phyloP scores from a whole-genome alignment of 2,329 filamentous ascomycete genomes.

The Ophiostoma tasmaniense region DNA sequence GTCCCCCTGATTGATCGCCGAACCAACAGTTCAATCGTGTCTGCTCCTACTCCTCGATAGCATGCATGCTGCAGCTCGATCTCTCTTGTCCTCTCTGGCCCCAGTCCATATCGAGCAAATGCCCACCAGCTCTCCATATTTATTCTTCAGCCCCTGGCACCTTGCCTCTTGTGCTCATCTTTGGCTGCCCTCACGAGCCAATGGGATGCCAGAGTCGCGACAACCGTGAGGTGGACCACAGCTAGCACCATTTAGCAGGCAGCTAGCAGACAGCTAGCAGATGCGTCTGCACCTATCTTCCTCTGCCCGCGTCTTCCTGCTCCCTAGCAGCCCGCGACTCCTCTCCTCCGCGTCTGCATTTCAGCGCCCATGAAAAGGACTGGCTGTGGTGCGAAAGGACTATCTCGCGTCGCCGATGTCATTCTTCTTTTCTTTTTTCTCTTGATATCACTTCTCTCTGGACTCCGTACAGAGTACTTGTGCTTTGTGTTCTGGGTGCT shows the following conservation, averaged over 20 bases:
- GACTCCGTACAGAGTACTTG: too few species aligned
- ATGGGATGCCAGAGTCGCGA: not conserved
- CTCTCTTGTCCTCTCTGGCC: not conserved
- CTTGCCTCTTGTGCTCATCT: not conserved
- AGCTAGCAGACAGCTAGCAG: not conserved
- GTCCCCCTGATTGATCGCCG: not conserved
- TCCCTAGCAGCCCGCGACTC: not conserved
- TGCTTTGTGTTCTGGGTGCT: not conserved
- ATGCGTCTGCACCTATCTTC: not conserved
- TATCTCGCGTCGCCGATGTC: not conserved
- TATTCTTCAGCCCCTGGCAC: slow-evolving; percentile 5
- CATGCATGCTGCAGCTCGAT: not conserved
- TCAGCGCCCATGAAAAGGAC: not conserved
- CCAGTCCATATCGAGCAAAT: not conserved
- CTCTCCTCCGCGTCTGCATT: not conserved
- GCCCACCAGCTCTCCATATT: not conserved
- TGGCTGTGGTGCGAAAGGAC: not conserved
- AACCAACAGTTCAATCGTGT: not conserved
- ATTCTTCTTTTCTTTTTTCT: not conserved
- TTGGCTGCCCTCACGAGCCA: not conserved
- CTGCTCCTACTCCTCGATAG: not conserved
- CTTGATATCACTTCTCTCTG: not conserved
- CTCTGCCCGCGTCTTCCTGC: not conserved
- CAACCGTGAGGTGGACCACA: not conserved
- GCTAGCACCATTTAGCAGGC: not conserved